A percentile compares a stretch with the other conserved stretches of the same genome.
Evolutionary conservation across 2,329 filamentous ascomycete genomes (phyloP).

Genomic region (Clonostachys rosea): DNA sequence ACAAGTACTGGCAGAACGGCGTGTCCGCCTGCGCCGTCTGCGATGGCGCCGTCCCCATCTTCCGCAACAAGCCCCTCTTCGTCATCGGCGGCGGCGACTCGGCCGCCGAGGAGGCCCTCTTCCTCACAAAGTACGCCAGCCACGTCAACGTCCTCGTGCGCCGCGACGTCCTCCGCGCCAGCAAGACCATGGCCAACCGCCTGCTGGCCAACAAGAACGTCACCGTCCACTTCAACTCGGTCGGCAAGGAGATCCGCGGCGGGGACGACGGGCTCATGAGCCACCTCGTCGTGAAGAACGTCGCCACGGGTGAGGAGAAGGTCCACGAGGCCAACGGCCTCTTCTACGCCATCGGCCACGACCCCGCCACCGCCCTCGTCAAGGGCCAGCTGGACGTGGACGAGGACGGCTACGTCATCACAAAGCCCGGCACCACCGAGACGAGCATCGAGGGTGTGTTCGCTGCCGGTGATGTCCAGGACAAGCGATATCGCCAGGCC

Average conservation of each 20-base stretch:
- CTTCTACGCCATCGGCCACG: conserved; percentile 97
- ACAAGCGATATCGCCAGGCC: conserved; percentile 96
- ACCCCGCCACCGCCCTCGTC: conserved; percentile 86
- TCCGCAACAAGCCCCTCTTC: conserved; percentile 90
- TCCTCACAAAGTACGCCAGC: conserved; percentile 94
- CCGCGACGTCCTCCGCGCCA: conserved; percentile 79
- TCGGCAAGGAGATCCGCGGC: conserved; percentile 78
- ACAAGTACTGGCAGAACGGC: conserved; percentile 95
- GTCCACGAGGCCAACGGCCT: conserved; percentile 86
- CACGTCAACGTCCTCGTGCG: conserved; percentile 93
- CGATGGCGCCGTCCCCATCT: conserved; percentile 95
- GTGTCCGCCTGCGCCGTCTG: conserved; percentile 96
- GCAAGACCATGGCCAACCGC: conserved; percentile 86
- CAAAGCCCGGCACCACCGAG: conserved; percentile 79
- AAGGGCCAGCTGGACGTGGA: conserved; percentile 89
- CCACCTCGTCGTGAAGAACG: conserved; percentile 79
- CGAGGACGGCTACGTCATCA: conserved; percentile 85
- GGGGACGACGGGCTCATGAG: conserved; percentile 85
- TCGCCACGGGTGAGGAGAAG: conserved; percentile 69
- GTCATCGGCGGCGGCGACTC: conserved; percentile 97
- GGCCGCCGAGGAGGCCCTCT: conserved; percentile 94
- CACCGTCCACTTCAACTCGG: conserved; percentile 81
- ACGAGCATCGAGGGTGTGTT: conserved; percentile 92
- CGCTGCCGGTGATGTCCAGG: conserved; percentile 95
- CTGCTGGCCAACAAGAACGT: conserved; percentile 83